Percentiles rank a stretch among this genome's conserved stretches.
Conservation (phyloP, 805 yeast genomes). For the Candida xyloterini region DNA sequence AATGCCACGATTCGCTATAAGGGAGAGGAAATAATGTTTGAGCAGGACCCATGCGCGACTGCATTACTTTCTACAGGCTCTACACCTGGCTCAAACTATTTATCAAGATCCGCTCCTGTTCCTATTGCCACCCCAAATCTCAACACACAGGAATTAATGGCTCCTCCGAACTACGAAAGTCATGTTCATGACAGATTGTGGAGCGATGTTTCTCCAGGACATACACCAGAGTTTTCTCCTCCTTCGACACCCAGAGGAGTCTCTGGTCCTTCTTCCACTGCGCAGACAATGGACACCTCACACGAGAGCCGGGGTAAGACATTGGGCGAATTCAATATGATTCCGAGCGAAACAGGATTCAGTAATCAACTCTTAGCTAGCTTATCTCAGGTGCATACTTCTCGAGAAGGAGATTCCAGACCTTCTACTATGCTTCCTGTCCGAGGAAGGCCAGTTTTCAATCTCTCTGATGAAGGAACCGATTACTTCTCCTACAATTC, state of each 20-base stretch:
- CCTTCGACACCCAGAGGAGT: constrained; percentile 15
- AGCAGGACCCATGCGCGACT: constrained; percentile 6
- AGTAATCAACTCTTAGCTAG: constrained; percentile 45
- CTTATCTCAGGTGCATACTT: constrained; percentile 48
- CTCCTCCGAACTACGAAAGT: constrained; percentile 83
- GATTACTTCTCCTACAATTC: constrained; percentile 33
- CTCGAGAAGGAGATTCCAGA: constrained; percentile 41
- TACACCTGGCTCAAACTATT: constrained; percentile 8
- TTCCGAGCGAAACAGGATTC: constrained; percentile 23
- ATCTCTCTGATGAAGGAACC: constrained; percentile 28
- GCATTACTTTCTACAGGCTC: constrained; percentile 1
- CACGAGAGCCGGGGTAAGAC: neutral
- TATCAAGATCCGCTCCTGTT: constrained; percentile 9
- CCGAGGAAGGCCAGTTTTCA: constrained; percentile 30
- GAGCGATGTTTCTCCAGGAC: constrained; percentile 57
- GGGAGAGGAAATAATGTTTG: constrained; percentile 29
- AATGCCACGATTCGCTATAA: constrained; percentile 27
- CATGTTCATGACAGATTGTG: constrained; percentile 80
- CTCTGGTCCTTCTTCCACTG: constrained; percentile 1
- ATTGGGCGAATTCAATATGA: constrained; percentile 26
- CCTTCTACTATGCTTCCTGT: constrained; percentile 8
- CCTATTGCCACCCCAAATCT: constrained; percentile 6
- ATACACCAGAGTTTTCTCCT: constrained; percentile 45
- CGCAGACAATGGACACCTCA: neutral
- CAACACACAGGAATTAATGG: constrained; percentile 48